Conservation (phyloP, 148 eudicot species). For the Nyssa sinensis region DNA sequence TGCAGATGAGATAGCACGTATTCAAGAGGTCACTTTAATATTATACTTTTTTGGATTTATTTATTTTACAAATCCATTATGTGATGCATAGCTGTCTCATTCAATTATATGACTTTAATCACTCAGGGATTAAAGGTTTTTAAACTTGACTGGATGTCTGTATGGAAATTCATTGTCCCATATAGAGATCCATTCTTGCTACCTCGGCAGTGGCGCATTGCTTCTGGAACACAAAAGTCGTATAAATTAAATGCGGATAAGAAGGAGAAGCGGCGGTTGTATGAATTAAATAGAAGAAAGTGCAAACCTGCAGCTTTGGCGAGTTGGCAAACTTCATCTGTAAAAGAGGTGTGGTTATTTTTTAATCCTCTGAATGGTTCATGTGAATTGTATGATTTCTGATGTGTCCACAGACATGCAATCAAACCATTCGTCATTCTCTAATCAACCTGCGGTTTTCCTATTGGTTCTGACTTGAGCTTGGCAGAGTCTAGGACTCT, state of each 20-base stretch:
- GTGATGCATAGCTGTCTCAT: slow-evolving; percentile 18
- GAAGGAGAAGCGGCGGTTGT: slow-evolving; percentile 65
- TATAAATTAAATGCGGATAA: slow-evolving; percentile 58
- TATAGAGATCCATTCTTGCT: slow-evolving; percentile 88
- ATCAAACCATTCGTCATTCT: background rate
- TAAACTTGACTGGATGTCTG: slow-evolving; percentile 78
- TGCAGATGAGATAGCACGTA: slow-evolving; percentile 69
- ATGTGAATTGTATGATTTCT: background rate
- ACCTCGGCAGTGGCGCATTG: slow-evolving; percentile 95
- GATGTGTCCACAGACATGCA: background rate
- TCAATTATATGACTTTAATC: slow-evolving; percentile 18
- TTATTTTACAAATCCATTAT: slow-evolving; percentile 7
- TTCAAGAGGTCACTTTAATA: slow-evolving; percentile 34
- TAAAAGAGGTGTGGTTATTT: slow-evolving; percentile 55
- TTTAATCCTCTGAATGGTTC: background rate
- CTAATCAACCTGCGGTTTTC: background rate
- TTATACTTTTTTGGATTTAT: background rate
- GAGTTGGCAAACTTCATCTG: slow-evolving; percentile 43
- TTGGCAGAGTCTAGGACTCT: background rate
- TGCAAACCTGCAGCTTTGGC: slow-evolving; percentile 40
- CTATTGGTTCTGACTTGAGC: slow-evolving; percentile 2
- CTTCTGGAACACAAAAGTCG: slow-evolving; percentile 86
- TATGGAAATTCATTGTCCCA: slow-evolving; percentile 86
- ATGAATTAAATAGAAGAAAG: slow-evolving; percentile 63
- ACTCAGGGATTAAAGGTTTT: slow-evolving; percentile 66